phyloP scores from a whole-genome alignment of 306 rosid genomes.

The Pterocarpus macrocarpus region DNA sequence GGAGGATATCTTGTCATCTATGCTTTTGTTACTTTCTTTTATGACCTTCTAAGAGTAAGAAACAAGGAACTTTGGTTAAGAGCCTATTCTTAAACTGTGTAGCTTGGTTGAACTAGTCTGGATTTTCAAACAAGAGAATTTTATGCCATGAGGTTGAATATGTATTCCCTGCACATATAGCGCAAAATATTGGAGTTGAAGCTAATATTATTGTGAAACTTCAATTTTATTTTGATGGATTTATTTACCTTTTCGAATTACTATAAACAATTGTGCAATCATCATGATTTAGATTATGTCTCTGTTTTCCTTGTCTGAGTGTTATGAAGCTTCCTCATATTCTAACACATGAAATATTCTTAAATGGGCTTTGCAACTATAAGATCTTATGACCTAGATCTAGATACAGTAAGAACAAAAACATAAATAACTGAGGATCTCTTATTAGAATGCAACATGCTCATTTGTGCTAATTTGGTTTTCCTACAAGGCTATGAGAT shows the following conservation, averaged over 20 bases:
- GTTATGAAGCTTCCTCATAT: background rate
- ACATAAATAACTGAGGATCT: background rate
- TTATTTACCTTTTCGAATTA: slow-evolving; percentile 20
- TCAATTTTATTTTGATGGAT: background rate
- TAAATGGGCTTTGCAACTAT: background rate
- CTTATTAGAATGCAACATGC: background rate
- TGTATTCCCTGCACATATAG: slow-evolving; percentile 2
- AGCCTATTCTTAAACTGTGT: background rate
- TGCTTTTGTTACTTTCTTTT: background rate
- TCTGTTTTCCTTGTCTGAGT: background rate
- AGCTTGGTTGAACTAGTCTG: slow-evolving; percentile 3
- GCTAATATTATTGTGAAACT: background rate
- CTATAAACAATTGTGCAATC: background rate
- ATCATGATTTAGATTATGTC: background rate
- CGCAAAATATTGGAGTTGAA: background rate
- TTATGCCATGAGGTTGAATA: slow-evolving; percentile 7
- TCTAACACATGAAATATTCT: background rate
- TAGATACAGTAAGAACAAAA: background rate
- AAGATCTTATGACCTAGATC: background rate
- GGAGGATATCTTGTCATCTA: background rate
- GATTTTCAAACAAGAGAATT: background rate
- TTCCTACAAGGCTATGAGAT: background rate
- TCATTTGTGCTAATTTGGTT: background rate
- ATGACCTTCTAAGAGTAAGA: background rate
- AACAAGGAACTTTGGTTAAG: background rate